These are phyloP conservation scores for Populus tomentosa DNA, from an alignment of 441 rosid species.

Conservation along the genomic window DNA sequence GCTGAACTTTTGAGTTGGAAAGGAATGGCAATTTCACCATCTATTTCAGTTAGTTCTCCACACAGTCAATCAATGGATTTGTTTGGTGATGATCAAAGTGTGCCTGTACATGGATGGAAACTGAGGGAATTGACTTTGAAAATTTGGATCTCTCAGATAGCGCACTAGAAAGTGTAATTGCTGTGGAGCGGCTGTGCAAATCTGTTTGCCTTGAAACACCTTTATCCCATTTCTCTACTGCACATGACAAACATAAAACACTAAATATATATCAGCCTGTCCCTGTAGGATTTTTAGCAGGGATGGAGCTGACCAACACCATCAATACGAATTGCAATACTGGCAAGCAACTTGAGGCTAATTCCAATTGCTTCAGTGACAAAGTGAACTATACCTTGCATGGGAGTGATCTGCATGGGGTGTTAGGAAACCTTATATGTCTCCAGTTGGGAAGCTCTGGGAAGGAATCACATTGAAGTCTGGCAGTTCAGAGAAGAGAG, in stretches of 20 bases:
- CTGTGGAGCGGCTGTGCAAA: conserved; percentile 61
- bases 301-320: conserved; percentile 31
- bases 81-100: conserved; percentile 30
- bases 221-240: conserved; percentile 40
- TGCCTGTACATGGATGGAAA: conserved; percentile 52
- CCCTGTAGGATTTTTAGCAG: conserved; percentile 62
- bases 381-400: conserved; percentile 30
- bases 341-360: conserved; percentile 28
- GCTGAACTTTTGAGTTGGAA: conserved; percentile 25
- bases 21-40: conserved; percentile 24
- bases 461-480: conserved; percentile 56
- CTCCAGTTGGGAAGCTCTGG: conserved; percentile 77
- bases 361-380: conserved; percentile 32
- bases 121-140: conserved; percentile 41
- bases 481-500: conserved; percentile 62
- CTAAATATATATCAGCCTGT: conserved; percentile 48
- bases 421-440: conserved; percentile 42
- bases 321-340: conserved; percentile 14
- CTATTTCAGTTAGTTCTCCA: conserved; percentile 31
- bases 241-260: conserved; percentile 33
- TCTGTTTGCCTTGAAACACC: conserved; percentile 67
- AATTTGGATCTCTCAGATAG: conserved; percentile 46
- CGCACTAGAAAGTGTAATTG: conserved; percentile 48
- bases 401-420: conserved; percentile 38
- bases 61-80: conserved; percentile 24